Evolutionary conservation across 495 filamentous ascomycete species (phyloP).

Genomic region (Lasiosphaeris hirsuta): DNA sequence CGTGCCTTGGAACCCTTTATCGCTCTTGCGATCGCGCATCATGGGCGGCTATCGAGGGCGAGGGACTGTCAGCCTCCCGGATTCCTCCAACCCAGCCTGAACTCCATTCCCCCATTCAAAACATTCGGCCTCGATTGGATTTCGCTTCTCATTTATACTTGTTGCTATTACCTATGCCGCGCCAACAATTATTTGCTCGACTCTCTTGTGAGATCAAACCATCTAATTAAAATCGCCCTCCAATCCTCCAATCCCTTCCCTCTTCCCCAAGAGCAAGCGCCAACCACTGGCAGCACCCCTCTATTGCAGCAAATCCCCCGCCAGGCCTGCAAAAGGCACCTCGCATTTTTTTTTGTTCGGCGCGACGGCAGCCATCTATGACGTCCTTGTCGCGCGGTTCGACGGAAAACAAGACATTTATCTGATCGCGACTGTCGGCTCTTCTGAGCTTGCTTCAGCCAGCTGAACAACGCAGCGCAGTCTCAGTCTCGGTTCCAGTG

Average conservation of each 20-base stretch:
- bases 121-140: not conserved
- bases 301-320: not conserved
- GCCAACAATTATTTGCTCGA: not conserved
- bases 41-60: conserved; percentile 12
- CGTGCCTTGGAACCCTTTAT: conserved; percentile 4
- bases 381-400: not conserved
- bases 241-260: not conserved
- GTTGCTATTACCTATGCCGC: conserved; percentile 4
- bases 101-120: not conserved
- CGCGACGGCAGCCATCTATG: conserved; percentile 5
- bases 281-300: not conserved
- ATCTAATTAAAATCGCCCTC: conserved; percentile 3
- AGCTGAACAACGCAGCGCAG: no score
- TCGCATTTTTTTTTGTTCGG: not conserved
- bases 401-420: conserved; percentile 3
- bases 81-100: conserved; percentile 8
- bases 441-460: not conserved
- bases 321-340: not conserved
- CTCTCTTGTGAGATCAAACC: conserved; percentile 4
- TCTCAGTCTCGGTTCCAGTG: no score
- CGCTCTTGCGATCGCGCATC: conserved; percentile 2
- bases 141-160: not conserved
- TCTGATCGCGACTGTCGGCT: conserved; percentile 3
- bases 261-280: not conserved
- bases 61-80: conserved; percentile 13